These are phyloP conservation scores for Aureobasidium sp. DNA, from an alignment of 2,329 filamentous ascomycete species.

Conservation along the genomic window DNA sequence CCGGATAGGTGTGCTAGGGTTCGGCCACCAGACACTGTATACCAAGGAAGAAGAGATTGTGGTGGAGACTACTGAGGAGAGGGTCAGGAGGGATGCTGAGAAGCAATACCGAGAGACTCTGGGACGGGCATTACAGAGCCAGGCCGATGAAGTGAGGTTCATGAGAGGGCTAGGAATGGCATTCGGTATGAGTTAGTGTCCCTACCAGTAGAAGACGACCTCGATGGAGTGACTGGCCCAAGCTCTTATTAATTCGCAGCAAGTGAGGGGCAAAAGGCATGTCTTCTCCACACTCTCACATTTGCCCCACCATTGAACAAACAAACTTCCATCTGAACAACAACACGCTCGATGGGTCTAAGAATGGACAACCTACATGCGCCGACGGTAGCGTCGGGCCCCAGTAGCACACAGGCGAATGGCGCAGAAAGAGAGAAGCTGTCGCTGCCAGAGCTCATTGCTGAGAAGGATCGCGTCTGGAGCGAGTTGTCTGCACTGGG, in stretches of 20 bases:
- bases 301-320: slow-evolving; percentile 4
- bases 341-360: slow-evolving; percentile 38
- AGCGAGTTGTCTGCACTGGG: slow-evolving; percentile 78
- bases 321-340: not conserved
- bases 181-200: not conserved
- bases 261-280: slow-evolving; percentile 12
- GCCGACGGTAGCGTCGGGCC: slow-evolving; percentile 69
- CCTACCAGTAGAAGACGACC: not conserved
- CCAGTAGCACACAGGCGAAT: slow-evolving; percentile 41
- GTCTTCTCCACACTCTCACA: slow-evolving; percentile 8
- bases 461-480: slow-evolving; percentile 77
- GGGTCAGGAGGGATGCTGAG: slow-evolving; percentile 48
- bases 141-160: slow-evolving; percentile 72
- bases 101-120: slow-evolving; percentile 60
- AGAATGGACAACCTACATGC: slow-evolving; percentile 61
- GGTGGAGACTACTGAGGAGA: slow-evolving; percentile 35
- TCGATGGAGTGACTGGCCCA: not conserved
- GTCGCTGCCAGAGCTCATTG: slow-evolving; percentile 71
- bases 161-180: slow-evolving; percentile 54
- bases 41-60: slow-evolving; percentile 37
- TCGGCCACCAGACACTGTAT: slow-evolving; percentile 30
- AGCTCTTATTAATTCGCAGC: slow-evolving; percentile 6
- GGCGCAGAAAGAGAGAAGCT: slow-evolving; percentile 49
- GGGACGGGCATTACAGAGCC: slow-evolving; percentile 63
- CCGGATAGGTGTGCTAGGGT: slow-evolving; percentile 60